Conservation (phyloP, 2,329 filamentous ascomycete species). For the Clarireedia paspali region DNA sequence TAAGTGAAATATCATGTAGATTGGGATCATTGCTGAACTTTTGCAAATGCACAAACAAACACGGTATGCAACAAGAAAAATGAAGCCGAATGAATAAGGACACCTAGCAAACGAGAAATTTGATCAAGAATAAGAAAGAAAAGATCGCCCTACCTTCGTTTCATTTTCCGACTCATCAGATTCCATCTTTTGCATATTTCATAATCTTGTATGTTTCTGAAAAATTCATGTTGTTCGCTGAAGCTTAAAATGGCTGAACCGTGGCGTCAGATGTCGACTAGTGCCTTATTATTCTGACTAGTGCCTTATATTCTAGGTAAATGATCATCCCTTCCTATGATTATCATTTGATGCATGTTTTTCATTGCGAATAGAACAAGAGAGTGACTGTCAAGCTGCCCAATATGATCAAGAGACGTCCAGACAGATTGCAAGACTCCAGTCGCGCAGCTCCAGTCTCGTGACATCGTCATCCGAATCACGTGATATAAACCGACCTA, state of each 20-base stretch:
- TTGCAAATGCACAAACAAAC: background rate
- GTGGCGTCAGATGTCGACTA: background rate
- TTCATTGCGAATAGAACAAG: no score
- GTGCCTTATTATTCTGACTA: no score
- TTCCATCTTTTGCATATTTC: background rate
- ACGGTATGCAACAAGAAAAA: background rate
- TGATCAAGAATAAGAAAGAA: background rate
- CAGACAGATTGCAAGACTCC: no score
- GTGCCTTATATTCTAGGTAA: no score
- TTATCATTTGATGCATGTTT: no score
- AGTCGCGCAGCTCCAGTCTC: no score
- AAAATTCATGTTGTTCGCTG: background rate
- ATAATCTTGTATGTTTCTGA: background rate
- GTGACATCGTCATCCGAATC: no score
- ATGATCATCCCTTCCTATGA: no score
- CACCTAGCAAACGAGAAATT: background rate
- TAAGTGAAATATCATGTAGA: background rate
- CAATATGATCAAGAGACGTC: no score
- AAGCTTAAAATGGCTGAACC: background rate
- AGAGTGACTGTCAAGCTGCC: no score
- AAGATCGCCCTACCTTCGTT: background rate
- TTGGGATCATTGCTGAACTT: background rate
- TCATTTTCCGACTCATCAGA: conserved; percentile 18
- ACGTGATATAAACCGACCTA: no score
- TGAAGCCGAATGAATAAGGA: background rate